Evolutionary conservation across 345 rosid species (phyloP).

Genomic region (Lepidium africanum): DNA sequence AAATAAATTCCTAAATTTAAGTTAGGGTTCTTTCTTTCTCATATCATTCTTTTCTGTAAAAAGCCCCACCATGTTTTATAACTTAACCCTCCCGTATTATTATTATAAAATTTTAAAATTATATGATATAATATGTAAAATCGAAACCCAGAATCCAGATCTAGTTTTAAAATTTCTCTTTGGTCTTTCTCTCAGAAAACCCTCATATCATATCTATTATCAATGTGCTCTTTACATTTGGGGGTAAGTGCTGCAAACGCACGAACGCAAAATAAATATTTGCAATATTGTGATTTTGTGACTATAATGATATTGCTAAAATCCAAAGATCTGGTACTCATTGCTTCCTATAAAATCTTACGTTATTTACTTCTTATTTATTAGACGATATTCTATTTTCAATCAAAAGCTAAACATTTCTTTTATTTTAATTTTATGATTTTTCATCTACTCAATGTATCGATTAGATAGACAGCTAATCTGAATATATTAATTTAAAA

Average conservation of each 20-base stretch:
- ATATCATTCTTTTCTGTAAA: too few relatives aligned
- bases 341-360: not conserved
- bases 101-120: too few relatives aligned
- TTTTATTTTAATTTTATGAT: not conserved
- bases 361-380: too few relatives aligned
- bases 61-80: too few relatives aligned
- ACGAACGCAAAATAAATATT: not conserved
- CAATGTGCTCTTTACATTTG: not conserved
- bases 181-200: too few relatives aligned
- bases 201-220: too few relatives aligned
- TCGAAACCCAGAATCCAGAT: too few relatives aligned
- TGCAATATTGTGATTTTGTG: not conserved
- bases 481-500: not conserved
- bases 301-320: not conserved
- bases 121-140: too few relatives aligned
- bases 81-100: too few relatives aligned
- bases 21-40: slow-evolving; percentile 24
- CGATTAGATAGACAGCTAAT: not conserved
- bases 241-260: not conserved
- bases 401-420: too few relatives aligned
- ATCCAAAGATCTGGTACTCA: not conserved
- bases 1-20: slow-evolving; percentile 21
- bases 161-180: too few relatives aligned
- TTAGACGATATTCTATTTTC: not conserved
- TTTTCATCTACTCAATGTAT: not conserved